phyloP scores from a whole-genome alignment of 1,139 yeast genomes.

The Pichia sp. region DNA sequence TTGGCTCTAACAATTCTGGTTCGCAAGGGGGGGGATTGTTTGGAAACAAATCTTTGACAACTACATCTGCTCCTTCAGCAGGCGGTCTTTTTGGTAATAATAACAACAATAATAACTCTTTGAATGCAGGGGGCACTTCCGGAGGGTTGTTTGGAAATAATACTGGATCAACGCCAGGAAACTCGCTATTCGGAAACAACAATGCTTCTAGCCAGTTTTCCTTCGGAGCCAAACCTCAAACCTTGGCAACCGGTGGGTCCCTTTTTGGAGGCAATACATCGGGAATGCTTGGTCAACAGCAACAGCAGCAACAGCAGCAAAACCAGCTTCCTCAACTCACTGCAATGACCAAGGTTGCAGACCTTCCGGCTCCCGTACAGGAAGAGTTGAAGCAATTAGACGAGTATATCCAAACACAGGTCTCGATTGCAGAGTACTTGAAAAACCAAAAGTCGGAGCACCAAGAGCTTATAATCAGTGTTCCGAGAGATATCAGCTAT shows the following conservation, averaged over 20 bases:
- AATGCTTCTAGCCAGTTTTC: conserved; percentile 16
- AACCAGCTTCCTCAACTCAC: conserved; percentile 51
- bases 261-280: conserved; percentile 32
- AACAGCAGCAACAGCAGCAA: conserved; percentile 24
- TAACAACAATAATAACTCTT: conserved; percentile 18
- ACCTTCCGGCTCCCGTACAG: conserved; percentile 70
- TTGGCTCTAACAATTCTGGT: conserved; percentile 17
- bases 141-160: conserved; percentile 28
- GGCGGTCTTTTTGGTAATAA: conserved; percentile 17
- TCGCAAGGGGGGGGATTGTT: conserved; percentile 15
- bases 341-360: conserved; percentile 83
- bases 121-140: conserved; percentile 16
- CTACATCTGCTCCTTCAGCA: conserved; percentile 5
- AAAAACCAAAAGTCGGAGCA: conserved; percentile 63
- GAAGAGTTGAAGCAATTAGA: conserved; percentile 79
- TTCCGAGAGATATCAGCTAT: conserved; percentile 81
- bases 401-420: conserved; percentile 78
- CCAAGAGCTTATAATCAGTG: conserved; percentile 64
- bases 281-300: conserved; percentile 35
- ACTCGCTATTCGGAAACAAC: conserved; percentile 36
- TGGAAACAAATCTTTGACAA: conserved; percentile 7
- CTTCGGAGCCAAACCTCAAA: conserved; percentile 17
- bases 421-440: conserved; percentile 73
- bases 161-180: conserved; percentile 19
- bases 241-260: conserved; percentile 29